These are phyloP conservation scores for Wickerhamomyces rabaulensis DNA, from an alignment of 805 yeast genomes.

Conservation along the genomic window DNA sequence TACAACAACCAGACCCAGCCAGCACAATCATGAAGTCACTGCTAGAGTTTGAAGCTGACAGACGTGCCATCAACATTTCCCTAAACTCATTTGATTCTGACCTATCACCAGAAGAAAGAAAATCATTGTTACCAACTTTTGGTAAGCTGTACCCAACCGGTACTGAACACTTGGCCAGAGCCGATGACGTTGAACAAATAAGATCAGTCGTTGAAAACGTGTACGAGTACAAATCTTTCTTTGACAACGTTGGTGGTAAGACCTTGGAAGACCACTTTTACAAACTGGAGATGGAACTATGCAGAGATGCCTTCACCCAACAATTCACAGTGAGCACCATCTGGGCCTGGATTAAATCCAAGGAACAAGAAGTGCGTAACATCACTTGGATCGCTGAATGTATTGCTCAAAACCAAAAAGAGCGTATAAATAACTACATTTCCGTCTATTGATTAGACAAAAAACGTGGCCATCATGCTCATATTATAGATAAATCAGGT, in stretches of 20 bases:
- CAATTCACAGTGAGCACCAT: conserved; percentile 86
- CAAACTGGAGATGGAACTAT: conserved; percentile 83
- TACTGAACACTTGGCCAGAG: conserved; percentile 59
- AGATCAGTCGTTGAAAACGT: conserved; percentile 57
- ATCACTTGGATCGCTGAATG: conserved; percentile 99
- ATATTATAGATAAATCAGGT: neutral
- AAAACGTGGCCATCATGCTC: neutral
- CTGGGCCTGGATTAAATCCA: conserved; percentile 96
- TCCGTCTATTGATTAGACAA: conserved; percentile 57
- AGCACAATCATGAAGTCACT: conserved; percentile 73
- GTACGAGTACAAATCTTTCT: conserved; percentile 60
- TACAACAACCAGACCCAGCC: conserved; percentile 66
- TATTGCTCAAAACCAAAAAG: conserved; percentile 97
- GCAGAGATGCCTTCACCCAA: conserved; percentile 92
- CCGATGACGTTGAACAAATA: conserved; percentile 84
- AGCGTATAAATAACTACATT: conserved; percentile 85
- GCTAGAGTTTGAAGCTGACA: conserved; percentile 89
- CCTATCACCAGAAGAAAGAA: conserved; percentile 66
- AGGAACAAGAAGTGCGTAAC: conserved; percentile 95
- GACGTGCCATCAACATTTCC: conserved; percentile 87
- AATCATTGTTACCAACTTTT: conserved; percentile 67
- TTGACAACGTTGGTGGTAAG: conserved; percentile 42
- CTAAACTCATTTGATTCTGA: conserved; percentile 86
- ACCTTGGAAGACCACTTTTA: conserved; percentile 93
- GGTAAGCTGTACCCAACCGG: conserved; percentile 75